A percentile compares a stretch with the other conserved stretches of the same genome.
phyloP scores from a whole-genome alignment of 2,329 filamentous ascomycete genomes.

The Neobulgaria alba region DNA sequence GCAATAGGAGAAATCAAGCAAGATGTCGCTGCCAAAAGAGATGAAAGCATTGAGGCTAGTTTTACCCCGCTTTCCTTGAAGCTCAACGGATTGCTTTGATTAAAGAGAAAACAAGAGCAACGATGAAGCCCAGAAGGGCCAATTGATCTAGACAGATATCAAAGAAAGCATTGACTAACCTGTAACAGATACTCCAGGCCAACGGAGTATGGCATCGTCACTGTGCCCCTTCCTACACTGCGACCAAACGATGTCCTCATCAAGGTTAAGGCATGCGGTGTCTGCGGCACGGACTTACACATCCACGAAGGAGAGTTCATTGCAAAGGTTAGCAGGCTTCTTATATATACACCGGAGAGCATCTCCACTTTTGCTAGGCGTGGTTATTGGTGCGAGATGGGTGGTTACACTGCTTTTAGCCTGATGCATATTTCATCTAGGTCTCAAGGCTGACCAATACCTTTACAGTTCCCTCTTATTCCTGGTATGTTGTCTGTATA shows the following conservation, averaged over 20 bases:
- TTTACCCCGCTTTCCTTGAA: conserved; percentile 16
- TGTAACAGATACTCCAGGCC: conserved; percentile 49
- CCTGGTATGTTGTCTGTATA: conserved; percentile 33
- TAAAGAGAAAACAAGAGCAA: background rate
- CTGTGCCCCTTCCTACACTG: conserved; percentile 48
- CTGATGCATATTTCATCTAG: background rate
- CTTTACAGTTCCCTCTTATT: conserved; percentile 53
- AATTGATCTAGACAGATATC: background rate
- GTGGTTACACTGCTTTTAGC: conserved; percentile 1
- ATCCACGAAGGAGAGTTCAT: conserved; percentile 63
- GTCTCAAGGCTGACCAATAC: conserved; percentile 24
- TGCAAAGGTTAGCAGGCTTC: conserved; percentile 35
- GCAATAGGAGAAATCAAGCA: conserved; percentile 4
- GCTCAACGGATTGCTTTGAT: conserved; percentile 1
- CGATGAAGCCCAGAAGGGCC: background rate
- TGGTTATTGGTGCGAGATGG: conserved; percentile 14
- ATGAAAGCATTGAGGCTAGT: conserved; percentile 52
- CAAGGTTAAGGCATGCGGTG: conserved; percentile 60
- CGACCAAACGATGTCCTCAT: conserved; percentile 33
- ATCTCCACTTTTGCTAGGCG: conserved; percentile 4
- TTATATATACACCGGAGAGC: conserved; percentile 11
- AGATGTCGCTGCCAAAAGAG: conserved; percentile 33
- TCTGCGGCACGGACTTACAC: conserved; percentile 44
- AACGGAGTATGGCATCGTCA: conserved; percentile 50
- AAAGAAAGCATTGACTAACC: conserved; percentile 1